These are phyloP conservation scores for Chamaenerion angustifolium DNA, from an alignment of 345 rosid genomes.

Conservation along the genomic window DNA sequence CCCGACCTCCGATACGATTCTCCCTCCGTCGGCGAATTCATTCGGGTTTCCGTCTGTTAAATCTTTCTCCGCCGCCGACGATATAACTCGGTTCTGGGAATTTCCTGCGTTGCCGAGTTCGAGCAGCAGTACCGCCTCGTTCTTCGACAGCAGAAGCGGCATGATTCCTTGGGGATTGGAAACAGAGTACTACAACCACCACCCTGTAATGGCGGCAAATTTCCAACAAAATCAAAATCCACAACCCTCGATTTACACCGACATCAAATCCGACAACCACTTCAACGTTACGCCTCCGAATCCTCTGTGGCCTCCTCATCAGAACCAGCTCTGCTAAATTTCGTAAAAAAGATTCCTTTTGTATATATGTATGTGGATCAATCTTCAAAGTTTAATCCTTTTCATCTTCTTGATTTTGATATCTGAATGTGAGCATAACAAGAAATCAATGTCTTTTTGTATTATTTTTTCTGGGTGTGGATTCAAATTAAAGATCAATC, in stretches of 20 bases:
- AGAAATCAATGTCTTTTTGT: no score
- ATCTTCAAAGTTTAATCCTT: no score
- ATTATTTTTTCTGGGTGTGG: no score
- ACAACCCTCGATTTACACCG: conserved; percentile 5
- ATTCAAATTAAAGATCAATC: no score
- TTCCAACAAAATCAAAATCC: conserved; percentile 1
- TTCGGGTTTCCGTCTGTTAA: background rate
- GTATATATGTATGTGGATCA: no score
- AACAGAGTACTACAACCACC: background rate
- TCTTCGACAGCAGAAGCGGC: conserved; percentile 2
- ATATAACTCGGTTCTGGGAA: conserved; percentile 5
- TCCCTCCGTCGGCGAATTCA: conserved; percentile 4
- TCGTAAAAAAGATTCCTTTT: background rate
- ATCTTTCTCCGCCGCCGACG: background rate
- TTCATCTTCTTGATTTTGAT: no score
- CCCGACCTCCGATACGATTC: conserved; percentile 1
- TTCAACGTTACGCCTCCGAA: conserved; percentile 1
- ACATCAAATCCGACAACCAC: conserved; percentile 6
- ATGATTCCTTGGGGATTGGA: conserved; percentile 7
- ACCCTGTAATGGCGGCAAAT: background rate
- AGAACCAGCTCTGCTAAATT: conserved; percentile 5
- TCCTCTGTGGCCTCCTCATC: conserved; percentile 6
- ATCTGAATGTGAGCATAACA: no score
- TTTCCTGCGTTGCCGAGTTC: background rate
- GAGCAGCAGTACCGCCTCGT: conserved; percentile 1